These are phyloP conservation scores for Thelephora aurantiotincta DNA, from an alignment of 768 basidiomycete species.

Conservation along the genomic window DNA sequence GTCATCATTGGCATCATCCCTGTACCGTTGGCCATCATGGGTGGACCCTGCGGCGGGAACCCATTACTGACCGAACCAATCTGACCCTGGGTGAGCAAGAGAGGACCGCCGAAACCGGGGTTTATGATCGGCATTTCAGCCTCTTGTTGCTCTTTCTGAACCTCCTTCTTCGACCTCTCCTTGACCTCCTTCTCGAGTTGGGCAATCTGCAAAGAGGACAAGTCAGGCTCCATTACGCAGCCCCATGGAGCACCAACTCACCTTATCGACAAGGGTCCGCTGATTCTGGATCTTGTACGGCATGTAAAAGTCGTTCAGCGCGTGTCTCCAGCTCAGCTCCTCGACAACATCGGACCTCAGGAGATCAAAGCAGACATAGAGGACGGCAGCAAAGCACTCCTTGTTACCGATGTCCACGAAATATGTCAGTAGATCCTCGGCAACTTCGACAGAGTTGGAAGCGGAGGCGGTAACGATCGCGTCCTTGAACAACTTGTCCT, in stretches of 20 bases:
- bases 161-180: constrained; percentile 77
- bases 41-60: constrained; percentile 50
- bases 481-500: constrained; percentile 95
- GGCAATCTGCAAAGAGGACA: constrained; percentile 33
- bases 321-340: constrained; percentile 94
- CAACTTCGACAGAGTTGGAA: constrained; percentile 77
- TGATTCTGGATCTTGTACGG: constrained; percentile 88
- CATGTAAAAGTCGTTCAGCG: constrained; percentile 94
- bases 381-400: constrained; percentile 86
- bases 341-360: constrained; percentile 84
- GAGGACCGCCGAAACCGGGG: constrained; percentile 48
- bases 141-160: constrained; percentile 81
- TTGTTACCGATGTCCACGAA: constrained; percentile 98
- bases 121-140: constrained; percentile 82
- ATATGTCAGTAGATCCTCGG: constrained; percentile 89
- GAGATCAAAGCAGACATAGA: constrained; percentile 94
- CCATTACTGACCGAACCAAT: constrained; percentile 25
- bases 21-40: constrained; percentile 42
- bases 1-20: constrained; percentile 13
- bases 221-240: background rate
- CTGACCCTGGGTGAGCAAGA: constrained; percentile 68
- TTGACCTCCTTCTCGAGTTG: constrained; percentile 80
- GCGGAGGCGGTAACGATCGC: constrained; percentile 84
- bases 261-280: constrained; percentile 66
- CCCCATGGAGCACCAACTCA: constrained; percentile 14